A percentile compares a stretch with the other conserved stretches of the same genome.
These are phyloP conservation scores for Fusarium oligoseptatum DNA, from an alignment of 2,329 filamentous ascomycete genomes.

Conservation along the genomic window DNA sequence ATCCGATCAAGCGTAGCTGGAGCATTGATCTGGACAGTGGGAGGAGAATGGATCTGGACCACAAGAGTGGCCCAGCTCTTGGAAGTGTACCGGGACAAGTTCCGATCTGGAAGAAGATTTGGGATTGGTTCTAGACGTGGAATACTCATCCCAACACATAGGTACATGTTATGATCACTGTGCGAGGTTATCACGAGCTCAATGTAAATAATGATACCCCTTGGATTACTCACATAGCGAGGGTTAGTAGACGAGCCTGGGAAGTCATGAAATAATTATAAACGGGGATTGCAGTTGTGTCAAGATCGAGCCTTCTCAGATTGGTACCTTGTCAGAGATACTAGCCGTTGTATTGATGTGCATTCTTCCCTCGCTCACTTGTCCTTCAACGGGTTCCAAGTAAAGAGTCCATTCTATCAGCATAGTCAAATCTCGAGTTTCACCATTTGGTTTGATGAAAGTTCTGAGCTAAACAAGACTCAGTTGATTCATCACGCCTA, in stretches of 20 bases:
- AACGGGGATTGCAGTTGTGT: not conserved
- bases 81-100: slow-evolving; percentile 45
- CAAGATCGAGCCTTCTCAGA: not conserved
- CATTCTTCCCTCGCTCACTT: not conserved
- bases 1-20: slow-evolving; percentile 61
- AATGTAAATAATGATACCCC: not conserved
- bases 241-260: not conserved
- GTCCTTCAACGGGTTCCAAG: not conserved
- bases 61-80: slow-evolving; percentile 51
- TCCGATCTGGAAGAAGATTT: slow-evolving; percentile 60
- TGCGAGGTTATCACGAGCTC: not conserved
- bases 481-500: not conserved
- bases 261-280: not conserved
- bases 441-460: not conserved
- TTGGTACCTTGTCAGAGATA: not conserved
- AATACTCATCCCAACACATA: not conserved
- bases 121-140: slow-evolving; percentile 57
- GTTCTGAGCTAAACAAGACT: not conserved
- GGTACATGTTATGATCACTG: not conserved
- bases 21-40: slow-evolving; percentile 71
- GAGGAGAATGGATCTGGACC: slow-evolving; percentile 67
- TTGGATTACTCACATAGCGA: not conserved
- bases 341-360: not conserved
- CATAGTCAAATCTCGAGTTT: not conserved
- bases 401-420: not conserved